phyloP scores from a whole-genome alignment of 305 asterid species.

The Fraxinus nigra region DNA sequence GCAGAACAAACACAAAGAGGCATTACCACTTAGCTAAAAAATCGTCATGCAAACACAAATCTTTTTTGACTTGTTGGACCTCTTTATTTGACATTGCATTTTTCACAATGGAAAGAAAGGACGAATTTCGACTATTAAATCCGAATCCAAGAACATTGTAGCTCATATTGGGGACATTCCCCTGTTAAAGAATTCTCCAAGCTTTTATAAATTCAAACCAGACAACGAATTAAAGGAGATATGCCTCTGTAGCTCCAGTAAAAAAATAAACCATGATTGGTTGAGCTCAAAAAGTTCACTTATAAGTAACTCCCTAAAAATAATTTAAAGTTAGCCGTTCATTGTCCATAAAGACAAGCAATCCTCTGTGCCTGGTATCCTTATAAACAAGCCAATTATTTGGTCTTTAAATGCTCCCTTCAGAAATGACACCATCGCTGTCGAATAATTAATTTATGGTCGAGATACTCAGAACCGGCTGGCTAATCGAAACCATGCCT shows the following conservation, averaged over 20 bases:
- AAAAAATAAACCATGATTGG: background rate
- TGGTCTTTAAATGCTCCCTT: background rate
- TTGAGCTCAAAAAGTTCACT: background rate
- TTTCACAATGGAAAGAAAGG: background rate
- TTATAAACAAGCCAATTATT: background rate
- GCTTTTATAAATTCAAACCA: background rate
- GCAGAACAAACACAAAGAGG: background rate
- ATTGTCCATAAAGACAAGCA: background rate
- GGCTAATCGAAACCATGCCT: background rate
- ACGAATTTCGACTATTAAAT: background rate
- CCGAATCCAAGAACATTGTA: background rate
- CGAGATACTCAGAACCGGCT: background rate
- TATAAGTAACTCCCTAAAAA: background rate
- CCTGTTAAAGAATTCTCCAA: background rate
- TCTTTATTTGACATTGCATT: background rate
- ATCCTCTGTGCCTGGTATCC: background rate
- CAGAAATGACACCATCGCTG: background rate
- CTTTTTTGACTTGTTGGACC: background rate
- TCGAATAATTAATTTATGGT: background rate
- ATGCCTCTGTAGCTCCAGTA: background rate
- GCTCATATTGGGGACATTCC: background rate
- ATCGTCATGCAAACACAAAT: background rate
- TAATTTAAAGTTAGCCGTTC: background rate
- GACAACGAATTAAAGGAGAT: background rate
- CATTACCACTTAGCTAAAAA: background rate